phyloP scores from a whole-genome alignment of 2,329 filamentous ascomycete species.

The Trichoderma sp. region DNA sequence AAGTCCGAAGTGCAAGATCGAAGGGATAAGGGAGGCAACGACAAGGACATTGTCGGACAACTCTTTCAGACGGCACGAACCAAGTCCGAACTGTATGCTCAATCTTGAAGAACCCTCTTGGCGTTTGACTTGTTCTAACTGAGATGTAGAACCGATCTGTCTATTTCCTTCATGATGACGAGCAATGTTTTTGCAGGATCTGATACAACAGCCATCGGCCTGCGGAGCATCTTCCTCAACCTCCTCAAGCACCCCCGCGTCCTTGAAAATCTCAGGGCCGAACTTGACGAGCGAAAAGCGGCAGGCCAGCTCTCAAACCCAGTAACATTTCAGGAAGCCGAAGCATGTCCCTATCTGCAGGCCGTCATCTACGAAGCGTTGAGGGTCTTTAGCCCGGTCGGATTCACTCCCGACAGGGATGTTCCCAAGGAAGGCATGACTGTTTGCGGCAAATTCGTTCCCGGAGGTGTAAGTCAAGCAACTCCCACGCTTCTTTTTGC shows the following conservation, averaged over 20 bases:
- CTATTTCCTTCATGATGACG: background rate
- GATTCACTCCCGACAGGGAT: background rate
- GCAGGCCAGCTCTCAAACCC: background rate
- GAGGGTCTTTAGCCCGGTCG: background rate
- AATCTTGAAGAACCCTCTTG: background rate
- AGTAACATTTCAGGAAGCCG: background rate
- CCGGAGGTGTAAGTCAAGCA: background rate
- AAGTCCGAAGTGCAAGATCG: background rate
- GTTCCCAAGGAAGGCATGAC: background rate
- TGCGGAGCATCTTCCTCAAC: background rate
- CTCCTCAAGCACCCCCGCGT: background rate
- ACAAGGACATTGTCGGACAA: background rate
- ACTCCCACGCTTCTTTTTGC: background rate
- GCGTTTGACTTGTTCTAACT: background rate
- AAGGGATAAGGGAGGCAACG: background rate
- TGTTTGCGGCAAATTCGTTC: background rate
- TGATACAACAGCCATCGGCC: background rate
- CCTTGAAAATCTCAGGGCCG: background rate
- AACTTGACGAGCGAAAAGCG: background rate
- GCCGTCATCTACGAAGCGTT: background rate
- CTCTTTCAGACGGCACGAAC: background rate
- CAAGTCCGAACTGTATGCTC: background rate
- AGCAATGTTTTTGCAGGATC: conserved; percentile 4
- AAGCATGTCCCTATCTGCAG: background rate
- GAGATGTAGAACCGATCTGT: background rate